Percentiles rank a stretch among this genome's conserved stretches.
phyloP scores from a whole-genome alignment of 306 rosid species.

The Senna siamea region DNA sequence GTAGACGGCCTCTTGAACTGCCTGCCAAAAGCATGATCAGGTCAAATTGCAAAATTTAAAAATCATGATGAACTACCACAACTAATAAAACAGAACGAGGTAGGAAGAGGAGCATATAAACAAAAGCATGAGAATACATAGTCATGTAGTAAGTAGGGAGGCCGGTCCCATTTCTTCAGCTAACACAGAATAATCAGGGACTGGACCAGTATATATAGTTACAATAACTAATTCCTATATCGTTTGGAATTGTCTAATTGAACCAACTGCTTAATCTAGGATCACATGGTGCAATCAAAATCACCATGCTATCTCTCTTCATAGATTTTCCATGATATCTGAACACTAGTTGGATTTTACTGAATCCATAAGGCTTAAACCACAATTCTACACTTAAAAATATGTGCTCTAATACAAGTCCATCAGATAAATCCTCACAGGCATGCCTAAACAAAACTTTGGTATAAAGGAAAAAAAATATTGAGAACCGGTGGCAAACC shows the following conservation, averaged over 20 bases:
- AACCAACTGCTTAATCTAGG: constrained; percentile 28
- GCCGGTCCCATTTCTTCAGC: constrained; percentile 18
- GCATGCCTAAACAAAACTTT: constrained; percentile 32
- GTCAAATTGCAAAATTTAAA: constrained; percentile 40
- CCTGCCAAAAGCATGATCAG: constrained; percentile 78
- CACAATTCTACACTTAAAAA: constrained; percentile 31
- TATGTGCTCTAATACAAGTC: constrained; percentile 12
- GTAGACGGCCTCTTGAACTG: constrained; percentile 90
- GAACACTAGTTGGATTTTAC: constrained; percentile 17
- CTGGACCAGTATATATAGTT: constrained; percentile 1
- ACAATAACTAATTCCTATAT: constrained; percentile 19
- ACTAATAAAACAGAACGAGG: constrained; percentile 29
- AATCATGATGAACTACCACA: constrained; percentile 36
- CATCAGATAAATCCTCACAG: constrained; percentile 35
- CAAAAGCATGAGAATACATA: constrained; percentile 33
- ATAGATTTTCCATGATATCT: constrained; percentile 1
- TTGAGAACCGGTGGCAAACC: constrained; percentile 59
- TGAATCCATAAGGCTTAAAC: constrained; percentile 29
- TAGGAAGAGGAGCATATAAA: constrained; percentile 13
- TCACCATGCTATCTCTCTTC: constrained; percentile 1
- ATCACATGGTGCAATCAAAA: constrained; percentile 31
- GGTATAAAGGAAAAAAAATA: constrained; percentile 28
- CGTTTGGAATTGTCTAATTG: constrained; percentile 26
- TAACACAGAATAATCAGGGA: constrained; percentile 34
- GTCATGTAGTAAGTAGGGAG: constrained; percentile 8